phyloP scores from a whole-genome alignment of 495 filamentous ascomycete species.

The Massariosphaeria phaeospora region DNA sequence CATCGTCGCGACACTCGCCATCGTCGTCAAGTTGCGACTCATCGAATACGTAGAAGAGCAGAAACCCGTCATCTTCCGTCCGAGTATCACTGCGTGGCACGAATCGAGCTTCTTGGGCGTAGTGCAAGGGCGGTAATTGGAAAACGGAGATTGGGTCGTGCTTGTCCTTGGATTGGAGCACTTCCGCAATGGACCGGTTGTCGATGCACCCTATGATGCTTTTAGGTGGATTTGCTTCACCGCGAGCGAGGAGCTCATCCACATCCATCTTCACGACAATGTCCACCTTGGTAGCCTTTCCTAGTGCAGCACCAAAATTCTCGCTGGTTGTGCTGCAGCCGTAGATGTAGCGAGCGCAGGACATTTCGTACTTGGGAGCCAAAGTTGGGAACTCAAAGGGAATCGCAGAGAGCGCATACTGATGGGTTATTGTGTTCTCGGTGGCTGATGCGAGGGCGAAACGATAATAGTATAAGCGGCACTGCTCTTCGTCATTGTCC shows the following conservation, averaged over 20 bases:
- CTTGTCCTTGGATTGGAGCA: slow-evolving; percentile 42
- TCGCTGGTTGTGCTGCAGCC: slow-evolving; percentile 50
- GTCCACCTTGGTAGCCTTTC: slow-evolving; percentile 57
- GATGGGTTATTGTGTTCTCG: slow-evolving; percentile 47
- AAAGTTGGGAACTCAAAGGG: slow-evolving; percentile 61
- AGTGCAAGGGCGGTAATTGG: slow-evolving; percentile 52
- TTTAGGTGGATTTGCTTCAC: slow-evolving; percentile 42
- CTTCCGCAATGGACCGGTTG: slow-evolving; percentile 44
- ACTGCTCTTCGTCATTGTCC: slow-evolving; percentile 54
- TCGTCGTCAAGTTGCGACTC: slow-evolving; percentile 49
- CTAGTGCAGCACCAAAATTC: slow-evolving; percentile 49
- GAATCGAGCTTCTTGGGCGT: slow-evolving; percentile 61
- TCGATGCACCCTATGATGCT: slow-evolving; percentile 54
- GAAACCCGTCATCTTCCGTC: slow-evolving; percentile 55
- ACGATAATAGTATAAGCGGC: slow-evolving; percentile 60
- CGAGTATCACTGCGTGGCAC: slow-evolving; percentile 40
- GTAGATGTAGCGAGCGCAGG: slow-evolving; percentile 51
- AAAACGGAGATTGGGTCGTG: slow-evolving; percentile 57
- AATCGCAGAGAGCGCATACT: slow-evolving; percentile 58
- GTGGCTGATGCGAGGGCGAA: slow-evolving; percentile 43
- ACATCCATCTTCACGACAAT: slow-evolving; percentile 56
- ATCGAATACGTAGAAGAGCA: slow-evolving; percentile 59
- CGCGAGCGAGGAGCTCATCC: slow-evolving; percentile 45
- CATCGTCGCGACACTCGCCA: slow-evolving; percentile 41
- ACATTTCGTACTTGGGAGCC: slow-evolving; percentile 50